phyloP scores from a whole-genome alignment of 345 rosid genomes.

The Rhodomyrtus tomentosa region DNA sequence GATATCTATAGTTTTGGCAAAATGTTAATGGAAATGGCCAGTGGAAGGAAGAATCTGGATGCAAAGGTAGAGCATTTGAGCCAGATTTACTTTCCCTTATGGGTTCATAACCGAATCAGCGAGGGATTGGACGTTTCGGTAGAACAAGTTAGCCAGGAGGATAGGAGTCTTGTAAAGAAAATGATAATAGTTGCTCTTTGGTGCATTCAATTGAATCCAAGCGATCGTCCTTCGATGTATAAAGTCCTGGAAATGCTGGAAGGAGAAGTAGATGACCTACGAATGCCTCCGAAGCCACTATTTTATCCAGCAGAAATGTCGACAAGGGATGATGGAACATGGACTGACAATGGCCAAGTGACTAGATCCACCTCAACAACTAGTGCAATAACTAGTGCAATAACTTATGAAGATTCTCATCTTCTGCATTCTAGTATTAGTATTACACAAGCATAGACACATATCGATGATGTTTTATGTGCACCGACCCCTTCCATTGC shows the following conservation, averaged over 20 bases:
- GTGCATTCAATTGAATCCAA: not conserved
- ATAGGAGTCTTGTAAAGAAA: not conserved
- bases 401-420: too few species aligned
- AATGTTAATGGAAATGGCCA: not conserved
- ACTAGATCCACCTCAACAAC: too few species aligned
- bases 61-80: rapidly evolving
- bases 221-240: not conserved
- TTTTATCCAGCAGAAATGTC: too few species aligned
- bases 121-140: rapidly evolving
- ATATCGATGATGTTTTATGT: too few species aligned
- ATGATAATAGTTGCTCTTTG: not conserved
- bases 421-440: too few species aligned
- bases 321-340: too few species aligned
- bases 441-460: too few species aligned
- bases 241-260: not conserved
- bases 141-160: not conserved
- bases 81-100: not conserved
- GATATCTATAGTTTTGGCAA: not conserved
- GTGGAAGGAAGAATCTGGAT: not conserved
- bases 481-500: too few species aligned
- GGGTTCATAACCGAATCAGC: not conserved
- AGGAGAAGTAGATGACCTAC: not conserved
- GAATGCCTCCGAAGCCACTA: too few species aligned
- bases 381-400: too few species aligned
- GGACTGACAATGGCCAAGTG: too few species aligned